Evolutionary conservation across 805 yeast species (phyloP).

Genomic region (Candida caryicola): DNA sequence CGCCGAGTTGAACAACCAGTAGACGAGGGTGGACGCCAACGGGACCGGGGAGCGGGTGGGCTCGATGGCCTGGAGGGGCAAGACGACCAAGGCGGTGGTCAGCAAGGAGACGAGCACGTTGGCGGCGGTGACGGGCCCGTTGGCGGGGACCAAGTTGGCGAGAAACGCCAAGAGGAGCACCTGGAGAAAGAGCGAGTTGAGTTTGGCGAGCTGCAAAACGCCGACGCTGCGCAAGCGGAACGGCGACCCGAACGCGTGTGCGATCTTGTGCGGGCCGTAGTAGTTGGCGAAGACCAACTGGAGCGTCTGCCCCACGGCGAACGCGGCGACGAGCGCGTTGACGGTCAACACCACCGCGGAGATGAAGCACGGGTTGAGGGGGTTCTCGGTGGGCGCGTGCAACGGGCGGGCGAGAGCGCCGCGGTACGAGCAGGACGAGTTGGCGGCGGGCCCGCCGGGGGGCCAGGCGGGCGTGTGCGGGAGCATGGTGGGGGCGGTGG

Average conservation of each 20-base stretch:
- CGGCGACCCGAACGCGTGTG: constrained; percentile 22
- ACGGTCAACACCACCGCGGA: neutral
- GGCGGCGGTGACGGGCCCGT: neutral
- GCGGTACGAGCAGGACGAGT: constrained; percentile 3
- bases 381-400: constrained; percentile 13
- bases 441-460: neutral
- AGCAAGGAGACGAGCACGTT: constrained; percentile 1
- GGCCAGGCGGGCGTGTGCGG: too few species aligned
- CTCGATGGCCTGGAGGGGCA: constrained; percentile 47
- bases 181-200: constrained; percentile 6
- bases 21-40: constrained; percentile 36
- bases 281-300: constrained; percentile 11
- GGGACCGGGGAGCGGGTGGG: constrained; percentile 37
- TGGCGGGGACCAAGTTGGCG: neutral
- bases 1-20: constrained; percentile 31
- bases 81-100: constrained; percentile 18
- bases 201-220: constrained; percentile 6
- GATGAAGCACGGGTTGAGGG: constrained; percentile 20
- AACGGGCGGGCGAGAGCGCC: constrained; percentile 15
- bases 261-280: constrained; percentile 20
- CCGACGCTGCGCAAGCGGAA: constrained; percentile 8
- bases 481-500: too few species aligned
- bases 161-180: constrained; percentile 3
- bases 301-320: constrained; percentile 5
- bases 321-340: neutral